Evolutionary conservation across 495 filamentous ascomycete species (phyloP), one percentile per base, ranked within the genome.

Genomic region (Pyronema omphalodes): DNA sequence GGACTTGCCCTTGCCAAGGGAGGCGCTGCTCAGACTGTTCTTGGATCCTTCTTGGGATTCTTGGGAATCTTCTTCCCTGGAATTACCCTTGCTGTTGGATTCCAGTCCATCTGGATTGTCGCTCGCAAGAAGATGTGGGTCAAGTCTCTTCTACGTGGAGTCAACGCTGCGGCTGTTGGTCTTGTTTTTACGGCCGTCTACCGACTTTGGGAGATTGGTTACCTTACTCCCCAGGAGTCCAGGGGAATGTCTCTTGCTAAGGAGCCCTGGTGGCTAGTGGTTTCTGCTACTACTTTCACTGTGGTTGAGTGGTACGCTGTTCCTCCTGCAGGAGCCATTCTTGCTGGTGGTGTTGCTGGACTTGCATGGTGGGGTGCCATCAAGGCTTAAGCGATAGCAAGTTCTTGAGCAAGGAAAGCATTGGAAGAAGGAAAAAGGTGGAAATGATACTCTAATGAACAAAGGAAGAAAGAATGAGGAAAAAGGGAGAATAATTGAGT

Each of bases 131-230:
- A 67, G 49, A 68, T 70, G 7, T 75, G 68, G 63, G 75, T 88
- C 9, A 71, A 72, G 48, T 69, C 74, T 9, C 63, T 75, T 9
- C 58, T 89, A 52, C 63, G 83, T 9, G 85, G 86, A 0, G 65
- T 88, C 7, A 88, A 88, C 66, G 84, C 86, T 0, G 72, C 76
- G 0, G 86, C 85, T 0, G 81, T 88, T 0, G 85, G 86, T 0
- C 57, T 89, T 56, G 81, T 89, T 5, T 93, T 83, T 58, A 87
- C 84, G 12, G 85, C 86, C 14, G 85, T 93, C n/a, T 89, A 93
- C 57, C 70, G 83, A 34, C 73, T 93, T 18, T 88, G 83, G 78
- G 70, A 82, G 67, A 82, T 87, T 57, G 86, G 86, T 0, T 85
- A 78, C 62, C 62, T 89, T 44, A 80, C 74, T 15, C 64, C 74